These are phyloP conservation scores for Penicillium waksmanii DNA, from an alignment of 495 filamentous ascomycete species.

Conservation along the genomic window DNA sequence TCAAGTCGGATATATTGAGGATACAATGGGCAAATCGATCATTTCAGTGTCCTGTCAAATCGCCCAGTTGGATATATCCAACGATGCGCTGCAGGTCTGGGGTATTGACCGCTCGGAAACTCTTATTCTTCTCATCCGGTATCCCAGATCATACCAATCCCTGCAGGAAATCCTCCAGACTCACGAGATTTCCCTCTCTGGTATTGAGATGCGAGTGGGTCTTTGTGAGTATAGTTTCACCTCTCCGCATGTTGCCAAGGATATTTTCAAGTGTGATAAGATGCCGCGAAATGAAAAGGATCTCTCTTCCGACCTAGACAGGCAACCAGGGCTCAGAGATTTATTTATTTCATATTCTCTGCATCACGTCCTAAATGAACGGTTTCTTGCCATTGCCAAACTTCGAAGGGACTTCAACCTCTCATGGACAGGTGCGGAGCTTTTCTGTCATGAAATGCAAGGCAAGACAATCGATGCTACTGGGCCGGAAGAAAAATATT, in stretches of 20 bases:
- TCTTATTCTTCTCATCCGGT: constrained; percentile 76
- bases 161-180: constrained; percentile 52
- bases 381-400: constrained; percentile 65
- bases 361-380: constrained; percentile 67
- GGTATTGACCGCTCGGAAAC: constrained; percentile 67
- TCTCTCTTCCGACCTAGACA: too few species aligned
- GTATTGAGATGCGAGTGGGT: constrained; percentile 48
- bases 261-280: constrained; percentile 46
- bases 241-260: constrained; percentile 40
- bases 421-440: constrained; percentile 75
- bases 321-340: constrained; percentile 35
- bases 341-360: constrained; percentile 77
- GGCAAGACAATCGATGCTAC: constrained; percentile 25
- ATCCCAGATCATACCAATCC: constrained; percentile 57
- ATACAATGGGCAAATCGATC: constrained; percentile 57
- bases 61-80: constrained; percentile 71
- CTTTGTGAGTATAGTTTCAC: constrained; percentile 56
- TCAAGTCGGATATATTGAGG: constrained; percentile 67
- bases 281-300: too few species aligned
- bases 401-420: constrained; percentile 56
- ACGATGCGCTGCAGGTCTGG: constrained; percentile 81
- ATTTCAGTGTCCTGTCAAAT: constrained; percentile 66
- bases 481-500: constrained; percentile 20
- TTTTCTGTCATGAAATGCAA: constrained; percentile 53
- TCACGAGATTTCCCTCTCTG: background rate